phyloP scores from a whole-genome alignment of 805 yeast genomes.

The Yamadazyma laniorum region DNA sequence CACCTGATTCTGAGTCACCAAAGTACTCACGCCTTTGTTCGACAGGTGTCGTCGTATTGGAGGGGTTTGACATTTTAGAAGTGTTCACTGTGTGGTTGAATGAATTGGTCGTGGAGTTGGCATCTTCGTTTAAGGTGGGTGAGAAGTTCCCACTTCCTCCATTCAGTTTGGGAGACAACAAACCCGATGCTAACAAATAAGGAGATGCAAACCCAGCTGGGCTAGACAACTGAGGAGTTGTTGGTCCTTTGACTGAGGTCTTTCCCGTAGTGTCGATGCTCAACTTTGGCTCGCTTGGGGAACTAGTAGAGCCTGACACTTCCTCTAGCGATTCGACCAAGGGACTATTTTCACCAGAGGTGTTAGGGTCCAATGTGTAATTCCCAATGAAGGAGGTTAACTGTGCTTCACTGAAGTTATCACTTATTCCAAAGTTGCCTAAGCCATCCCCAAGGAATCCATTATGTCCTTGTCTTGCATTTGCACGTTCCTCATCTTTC shows the following conservation, averaged over 20 bases:
- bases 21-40: conserved; percentile 15
- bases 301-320: background rate
- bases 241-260: conserved; percentile 26
- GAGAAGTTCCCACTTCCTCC: conserved; percentile 18
- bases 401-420: conserved; percentile 15
- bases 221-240: conserved; percentile 30
- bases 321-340: conserved; percentile 29
- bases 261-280: conserved; percentile 30
- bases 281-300: conserved; percentile 23
- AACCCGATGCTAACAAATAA: conserved; percentile 62
- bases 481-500: conserved; percentile 51
- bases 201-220: conserved; percentile 62
- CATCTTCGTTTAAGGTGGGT: conserved; percentile 11
- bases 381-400: conserved; percentile 15
- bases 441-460: conserved; percentile 16
- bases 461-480: conserved; percentile 29
- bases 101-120: conserved; percentile 4
- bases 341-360: conserved; percentile 33
- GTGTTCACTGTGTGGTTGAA: conserved; percentile 4
- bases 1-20: conserved; percentile 14
- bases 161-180: conserved; percentile 49
- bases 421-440: conserved; percentile 11
- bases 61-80: conserved; percentile 3
- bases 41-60: conserved; percentile 13
- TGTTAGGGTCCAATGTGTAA: conserved; percentile 20